phyloP scores from a whole-genome alignment of 192 early-diverging fungal genomes.

The Coemansia sp. region DNA sequence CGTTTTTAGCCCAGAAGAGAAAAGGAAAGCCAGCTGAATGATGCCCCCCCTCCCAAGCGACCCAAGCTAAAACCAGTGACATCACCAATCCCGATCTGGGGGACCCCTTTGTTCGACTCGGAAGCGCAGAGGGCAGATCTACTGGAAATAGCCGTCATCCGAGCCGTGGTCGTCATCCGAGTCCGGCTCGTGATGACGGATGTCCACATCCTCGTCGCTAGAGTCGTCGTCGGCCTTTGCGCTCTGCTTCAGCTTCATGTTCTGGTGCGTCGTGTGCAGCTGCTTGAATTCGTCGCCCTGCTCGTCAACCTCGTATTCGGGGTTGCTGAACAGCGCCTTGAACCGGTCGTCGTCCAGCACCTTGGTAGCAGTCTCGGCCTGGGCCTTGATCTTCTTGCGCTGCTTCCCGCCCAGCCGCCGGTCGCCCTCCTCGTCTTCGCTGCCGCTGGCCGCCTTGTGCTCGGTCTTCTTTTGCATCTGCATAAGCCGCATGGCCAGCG shows the following conservation, averaged over 20 bases:
- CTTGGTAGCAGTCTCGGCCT: conserved; percentile 48
- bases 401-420: conserved; percentile 39
- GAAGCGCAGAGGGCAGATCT: too few relatives aligned
- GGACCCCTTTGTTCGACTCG: too few relatives aligned
- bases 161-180: conserved; percentile 1
- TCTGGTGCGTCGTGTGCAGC: conserved; percentile 27
- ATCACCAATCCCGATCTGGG: background rate
- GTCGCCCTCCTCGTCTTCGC: conserved; percentile 15
- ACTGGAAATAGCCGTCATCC: conserved; percentile 20
- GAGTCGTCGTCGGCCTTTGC: conserved; percentile 21
- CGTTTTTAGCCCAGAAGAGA: too few relatives aligned
- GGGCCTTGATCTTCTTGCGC: conserved; percentile 35
- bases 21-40: too few relatives aligned
- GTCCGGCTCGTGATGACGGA: conserved; percentile 5
- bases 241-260: conserved; percentile 5
- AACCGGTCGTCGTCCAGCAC: conserved; percentile 84
- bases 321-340: conserved; percentile 78
- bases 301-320: conserved; percentile 88
- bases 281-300: conserved; percentile 70
- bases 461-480: conserved; percentile 27
- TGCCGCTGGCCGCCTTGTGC: background rate
- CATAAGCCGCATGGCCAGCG: conserved; percentile 72
- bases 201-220: conserved; percentile 30
- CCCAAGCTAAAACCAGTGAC: background rate
- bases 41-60: too few relatives aligned